Percentiles rank a stretch among this genome's conserved stretches.
Conservation (phyloP, 148 eudicot species). For the Dianthus caryophyllus region DNA sequence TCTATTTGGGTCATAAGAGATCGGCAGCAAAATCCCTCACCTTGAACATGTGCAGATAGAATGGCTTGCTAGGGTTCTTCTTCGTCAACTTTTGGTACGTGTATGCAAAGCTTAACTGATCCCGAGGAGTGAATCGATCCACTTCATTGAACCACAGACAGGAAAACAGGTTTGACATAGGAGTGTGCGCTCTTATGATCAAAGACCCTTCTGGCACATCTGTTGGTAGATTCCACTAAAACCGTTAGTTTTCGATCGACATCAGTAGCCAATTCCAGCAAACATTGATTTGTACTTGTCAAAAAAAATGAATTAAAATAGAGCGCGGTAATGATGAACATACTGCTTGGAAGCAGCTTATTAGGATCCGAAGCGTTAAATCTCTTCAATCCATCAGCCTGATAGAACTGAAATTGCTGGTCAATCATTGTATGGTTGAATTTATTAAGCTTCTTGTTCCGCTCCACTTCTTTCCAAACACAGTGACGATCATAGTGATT, state of each 20-base stretch:
- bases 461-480: constrained; percentile 97
- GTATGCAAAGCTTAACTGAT: constrained; percentile 96
- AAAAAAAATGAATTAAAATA: constrained; percentile 7
- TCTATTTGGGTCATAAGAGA: too few relatives aligned
- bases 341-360: constrained; percentile 93
- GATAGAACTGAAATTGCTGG: constrained; percentile 86
- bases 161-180: constrained; percentile 96
- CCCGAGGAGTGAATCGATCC: constrained; percentile 94
- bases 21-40: constrained; percentile 51
- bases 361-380: constrained; percentile 75
- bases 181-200: constrained; percentile 96
- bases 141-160: constrained; percentile 99
- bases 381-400: constrained; percentile 87
- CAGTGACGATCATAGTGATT: constrained; percentile 99
- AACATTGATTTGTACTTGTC: neutral
- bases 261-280: neutral
- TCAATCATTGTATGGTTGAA: constrained; percentile 85
- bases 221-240: constrained; percentile 29
- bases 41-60: constrained; percentile 96
- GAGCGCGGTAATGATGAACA: constrained; percentile 21
- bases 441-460: constrained; percentile 94
- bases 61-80: constrained; percentile 77
- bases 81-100: constrained; percentile 88
- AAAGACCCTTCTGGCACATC: constrained; percentile 99
- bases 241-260: constrained; percentile 7